These are phyloP conservation scores for Carpinus fangiana DNA, from an alignment of 306 rosid species.

Conservation along the genomic window DNA sequence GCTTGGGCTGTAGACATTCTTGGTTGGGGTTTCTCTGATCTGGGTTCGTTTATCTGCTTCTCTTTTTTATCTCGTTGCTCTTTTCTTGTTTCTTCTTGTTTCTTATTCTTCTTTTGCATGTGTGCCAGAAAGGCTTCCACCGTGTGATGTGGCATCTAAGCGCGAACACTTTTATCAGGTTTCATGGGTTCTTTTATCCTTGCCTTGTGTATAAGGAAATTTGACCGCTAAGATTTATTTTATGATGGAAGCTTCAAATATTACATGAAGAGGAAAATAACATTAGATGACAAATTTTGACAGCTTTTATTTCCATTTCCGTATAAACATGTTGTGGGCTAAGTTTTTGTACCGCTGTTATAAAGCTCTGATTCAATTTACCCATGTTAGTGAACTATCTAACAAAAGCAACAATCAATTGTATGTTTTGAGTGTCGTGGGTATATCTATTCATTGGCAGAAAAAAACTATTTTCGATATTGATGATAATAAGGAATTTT, in stretches of 20 bases:
- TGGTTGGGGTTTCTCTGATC: slow-evolving; percentile 99
- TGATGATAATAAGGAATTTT: neutral
- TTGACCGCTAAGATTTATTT: neutral
- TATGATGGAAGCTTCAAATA: neutral
- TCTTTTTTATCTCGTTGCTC: slow-evolving; percentile 13
- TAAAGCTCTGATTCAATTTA: neutral
- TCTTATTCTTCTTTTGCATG: slow-evolving; percentile 14
- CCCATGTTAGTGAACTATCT: neutral
- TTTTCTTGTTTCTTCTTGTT: slow-evolving; percentile 1
- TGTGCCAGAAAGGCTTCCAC: slow-evolving; percentile 65
- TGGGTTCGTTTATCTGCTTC: slow-evolving; percentile 54
- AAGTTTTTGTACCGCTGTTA: neutral
- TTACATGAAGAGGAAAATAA: neutral
- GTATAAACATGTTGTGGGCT: neutral
- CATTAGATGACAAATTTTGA: neutral
- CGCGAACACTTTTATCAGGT: slow-evolving; percentile 88
- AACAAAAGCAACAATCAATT: slow-evolving; percentile 10
- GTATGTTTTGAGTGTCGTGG: slow-evolving; percentile 10
- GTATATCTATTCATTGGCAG: slow-evolving; percentile 23
- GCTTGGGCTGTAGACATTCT: slow-evolving; percentile 96
- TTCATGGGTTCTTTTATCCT: slow-evolving; percentile 5
- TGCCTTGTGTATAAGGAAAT: neutral
- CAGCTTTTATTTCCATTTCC: neutral
- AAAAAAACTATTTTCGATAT: neutral
- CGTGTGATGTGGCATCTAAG: slow-evolving; percentile 72